A percentile compares a stretch with the other conserved stretches of the same genome.
phyloP scores from a whole-genome alignment of 805 yeast genomes.

The Myxozyma kluyveri region DNA sequence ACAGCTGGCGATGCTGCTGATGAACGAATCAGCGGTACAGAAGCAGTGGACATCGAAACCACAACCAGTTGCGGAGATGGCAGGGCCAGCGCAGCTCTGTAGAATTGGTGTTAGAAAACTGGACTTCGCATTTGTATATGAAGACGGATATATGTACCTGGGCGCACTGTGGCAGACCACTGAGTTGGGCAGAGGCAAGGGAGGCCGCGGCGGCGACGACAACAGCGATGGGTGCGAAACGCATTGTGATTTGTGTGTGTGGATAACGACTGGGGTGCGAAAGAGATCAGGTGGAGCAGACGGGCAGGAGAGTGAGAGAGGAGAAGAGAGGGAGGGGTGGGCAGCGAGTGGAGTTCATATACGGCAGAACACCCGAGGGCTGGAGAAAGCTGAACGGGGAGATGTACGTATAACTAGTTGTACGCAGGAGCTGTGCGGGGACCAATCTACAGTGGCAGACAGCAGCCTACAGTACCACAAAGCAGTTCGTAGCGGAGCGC shows the following conservation, averaged over 20 bases:
- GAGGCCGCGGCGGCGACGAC: conserved; percentile 12
- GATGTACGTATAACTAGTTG: no score
- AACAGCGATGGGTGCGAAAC: conserved; percentile 4
- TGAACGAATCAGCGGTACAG: conserved; percentile 14
- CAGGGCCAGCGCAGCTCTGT: conserved; percentile 16
- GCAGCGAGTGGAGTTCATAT: neutral
- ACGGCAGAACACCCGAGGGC: neutral
- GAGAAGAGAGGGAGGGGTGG: neutral
- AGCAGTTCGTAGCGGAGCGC: no score
- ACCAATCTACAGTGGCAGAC: no score
- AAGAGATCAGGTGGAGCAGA: no score
- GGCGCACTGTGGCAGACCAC: conserved; percentile 21
- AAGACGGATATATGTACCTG: conserved; percentile 3
- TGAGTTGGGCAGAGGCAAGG: conserved; percentile 15
- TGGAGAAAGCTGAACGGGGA: neutral
- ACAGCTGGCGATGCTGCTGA: conserved; percentile 17
- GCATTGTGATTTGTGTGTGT: conserved; percentile 5
- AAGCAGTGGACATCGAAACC: conserved; percentile 19
- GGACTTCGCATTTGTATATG: neutral
- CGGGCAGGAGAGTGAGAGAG: neutral
- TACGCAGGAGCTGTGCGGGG: no score
- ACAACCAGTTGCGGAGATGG: conserved; percentile 15
- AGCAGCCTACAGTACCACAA: no score
- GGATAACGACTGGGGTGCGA: neutral
- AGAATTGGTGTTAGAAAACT: neutral